phyloP scores from a whole-genome alignment of 2,329 filamentous ascomycete genomes.

The Colletotrichum eremochloae region DNA sequence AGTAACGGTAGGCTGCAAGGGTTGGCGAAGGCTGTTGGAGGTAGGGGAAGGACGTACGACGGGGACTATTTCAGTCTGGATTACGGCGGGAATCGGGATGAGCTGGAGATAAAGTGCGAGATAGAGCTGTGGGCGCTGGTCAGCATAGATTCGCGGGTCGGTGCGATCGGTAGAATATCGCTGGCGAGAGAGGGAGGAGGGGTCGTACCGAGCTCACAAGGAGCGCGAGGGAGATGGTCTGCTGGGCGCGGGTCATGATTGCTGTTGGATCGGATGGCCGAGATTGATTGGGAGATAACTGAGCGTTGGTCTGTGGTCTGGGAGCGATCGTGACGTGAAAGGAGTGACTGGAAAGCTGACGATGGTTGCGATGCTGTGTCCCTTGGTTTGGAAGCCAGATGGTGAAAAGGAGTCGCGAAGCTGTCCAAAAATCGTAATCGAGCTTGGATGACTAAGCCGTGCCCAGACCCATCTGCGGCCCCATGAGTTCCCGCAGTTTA shows the following conservation, averaged over 20 bases:
- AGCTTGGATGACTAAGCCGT: slow-evolving; percentile 18
- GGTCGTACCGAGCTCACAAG: slow-evolving; percentile 85
- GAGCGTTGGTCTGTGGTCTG: background rate
- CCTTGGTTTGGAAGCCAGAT: slow-evolving; percentile 15
- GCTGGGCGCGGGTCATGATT: slow-evolving; percentile 93
- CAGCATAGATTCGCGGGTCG: slow-evolving; percentile 34
- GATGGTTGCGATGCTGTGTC: slow-evolving; percentile 24
- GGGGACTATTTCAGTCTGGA: slow-evolving; percentile 89
- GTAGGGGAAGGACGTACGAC: slow-evolving; percentile 72
- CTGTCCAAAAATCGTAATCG: slow-evolving; percentile 34
- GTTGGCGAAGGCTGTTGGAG: background rate
- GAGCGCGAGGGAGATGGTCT: slow-evolving; percentile 89
- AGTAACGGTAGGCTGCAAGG: slow-evolving; percentile 17
- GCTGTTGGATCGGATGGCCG: slow-evolving; percentile 22
- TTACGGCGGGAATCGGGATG: slow-evolving; percentile 80
- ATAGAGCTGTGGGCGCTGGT: slow-evolving; percentile 76
- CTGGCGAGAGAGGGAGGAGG: slow-evolving; percentile 12
- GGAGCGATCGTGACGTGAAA: slow-evolving; percentile 20
- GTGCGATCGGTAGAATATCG: background rate
- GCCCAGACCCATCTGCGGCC: background rate
- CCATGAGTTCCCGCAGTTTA: slow-evolving; percentile 7
- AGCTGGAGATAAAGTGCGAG: slow-evolving; percentile 87
- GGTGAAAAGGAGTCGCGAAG: slow-evolving; percentile 43
- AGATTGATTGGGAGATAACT: no score
- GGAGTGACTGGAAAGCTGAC: slow-evolving; percentile 36